Evolutionary conservation across 352 stramenopile species (phyloP), one percentile per base, ranked within the genome.

Genomic region (Phytophthora fragariae): DNA sequence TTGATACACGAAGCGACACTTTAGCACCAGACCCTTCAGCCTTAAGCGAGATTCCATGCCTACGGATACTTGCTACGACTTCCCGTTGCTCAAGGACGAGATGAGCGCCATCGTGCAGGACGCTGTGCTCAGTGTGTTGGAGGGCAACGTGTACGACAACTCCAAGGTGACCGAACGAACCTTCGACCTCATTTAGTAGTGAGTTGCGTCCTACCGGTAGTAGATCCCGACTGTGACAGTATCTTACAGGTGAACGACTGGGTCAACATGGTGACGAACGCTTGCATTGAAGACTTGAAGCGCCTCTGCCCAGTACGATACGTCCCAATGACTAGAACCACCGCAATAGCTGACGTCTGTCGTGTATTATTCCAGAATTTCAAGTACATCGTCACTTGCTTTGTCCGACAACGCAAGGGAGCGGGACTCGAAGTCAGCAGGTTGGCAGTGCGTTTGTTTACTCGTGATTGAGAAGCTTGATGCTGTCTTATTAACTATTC

Each of bases 301-400:
- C 75, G 75, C 17, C 81, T 95, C 1, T 92, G 80, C 53, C 79
- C 82, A 17, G 88, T 93, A 70, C 39, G 76, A 41, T 5, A 12
- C 2, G 15, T 47, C 39, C 14, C 39, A 17, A 10, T 47, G 39
- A 47, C 39, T 31, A 5, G 8, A n/a, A 47, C 37, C 37, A 44
- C 37, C 11, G 39, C 39, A 47, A 14, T 47, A n/a, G 39, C 14
- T 47, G 39, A 47, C 39, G 15, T 47, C 39, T 47, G 56, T 62
- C 9, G n/a, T 58, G 17, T 19, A 31, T 33, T 10, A 5, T 19
- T 41, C 17, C 62, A 95, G 88, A 90, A 95, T 68, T 95, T 95
- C 83, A 95, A 95, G 74, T 95, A 92, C 72, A 88, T 95, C 41
- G 85, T 92, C 5, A 89, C 85, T 54, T 93, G 86, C 55, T 81